Percentiles rank a stretch among this genome's conserved stretches.
Conservation (phyloP, 441 rosid genomes). For the Arabidopsis hybrid region DNA sequence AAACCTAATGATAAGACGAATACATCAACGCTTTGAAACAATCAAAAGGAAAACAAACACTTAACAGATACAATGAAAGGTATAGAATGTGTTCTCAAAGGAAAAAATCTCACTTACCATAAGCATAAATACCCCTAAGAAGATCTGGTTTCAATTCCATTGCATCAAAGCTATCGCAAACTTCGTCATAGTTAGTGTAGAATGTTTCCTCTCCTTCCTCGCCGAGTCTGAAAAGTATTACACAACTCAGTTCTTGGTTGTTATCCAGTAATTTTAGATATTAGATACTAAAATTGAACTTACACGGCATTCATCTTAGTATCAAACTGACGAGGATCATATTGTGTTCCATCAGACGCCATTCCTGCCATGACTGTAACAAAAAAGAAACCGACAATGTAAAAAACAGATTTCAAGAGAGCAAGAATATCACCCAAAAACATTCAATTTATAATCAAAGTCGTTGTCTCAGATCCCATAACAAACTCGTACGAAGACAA, state of each 20-base stretch:
- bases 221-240: slow-evolving; percentile 45
- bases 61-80: not conserved
- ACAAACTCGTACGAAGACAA: not conserved
- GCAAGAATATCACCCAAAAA: slow-evolving; percentile 2
- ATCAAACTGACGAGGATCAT: slow-evolving; percentile 76
- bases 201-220: slow-evolving; percentile 57
- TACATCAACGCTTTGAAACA: not conserved
- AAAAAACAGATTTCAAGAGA: not conserved
- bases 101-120: slow-evolving; percentile 38
- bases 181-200: slow-evolving; percentile 55
- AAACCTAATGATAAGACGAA: slow-evolving; percentile 36
- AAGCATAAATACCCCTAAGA: slow-evolving; percentile 55
- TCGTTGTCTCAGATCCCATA: slow-evolving; percentile 21
- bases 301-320: slow-evolving; percentile 78
- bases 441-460: not conserved
- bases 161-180: slow-evolving; percentile 50
- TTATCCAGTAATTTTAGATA: not conserved
- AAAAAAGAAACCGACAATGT: not conserved
- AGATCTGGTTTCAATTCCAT: slow-evolving; percentile 54
- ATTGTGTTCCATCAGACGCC: slow-evolving; percentile 80
- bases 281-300: slow-evolving; percentile 24
- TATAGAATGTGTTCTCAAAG: not conserved
- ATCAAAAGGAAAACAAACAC: not conserved
- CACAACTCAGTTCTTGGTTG: not conserved
- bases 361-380: slow-evolving; percentile 76